Base-by-base conservation (phyloP, 2,329 filamentous ascomycete genomes). In the Aureobasidium lini region DNA sequence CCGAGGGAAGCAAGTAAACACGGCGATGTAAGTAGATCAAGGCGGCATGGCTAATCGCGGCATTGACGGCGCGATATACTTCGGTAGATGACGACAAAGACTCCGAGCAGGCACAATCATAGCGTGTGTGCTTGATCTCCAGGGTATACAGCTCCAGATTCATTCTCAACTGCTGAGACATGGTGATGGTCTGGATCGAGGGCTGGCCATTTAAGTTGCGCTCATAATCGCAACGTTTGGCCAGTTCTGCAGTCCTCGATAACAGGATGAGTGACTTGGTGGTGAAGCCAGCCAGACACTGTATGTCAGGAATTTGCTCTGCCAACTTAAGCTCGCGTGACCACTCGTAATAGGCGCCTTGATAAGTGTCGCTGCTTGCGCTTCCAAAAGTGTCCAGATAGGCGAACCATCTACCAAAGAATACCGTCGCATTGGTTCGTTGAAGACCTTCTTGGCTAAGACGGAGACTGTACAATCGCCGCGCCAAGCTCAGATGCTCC, bases 341-440 rank as follows among this genome's bases (percentile, higher is more conserved):
- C 59, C 59, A 60, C 3, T 47, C 59, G 13, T 60, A 46, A 6
- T 42, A 48, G 8, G 47, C 42, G 11, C 59, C 59, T 36, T 54
- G 42, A 29, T 60, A 60, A 6, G 49, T 49, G n/a, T 60, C 77
- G n/a, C 87, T 88, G 59, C 76, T 86, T 28, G 94, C 77, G 43
- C 84, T 85, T 29, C 89, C 90, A 59, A 94, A 76, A 1, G 93
- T 84, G 67, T 94, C 89, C 23, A 95, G 79, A 71, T 94, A 94
- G 1, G 87, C 87, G 64, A 94, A 87, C 90, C 90, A 95, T 61
- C 88, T 84, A 65, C 84, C 86, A 10, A 94, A 79, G 68, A 95
- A 94, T 57, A 87, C 86, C 54, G 85, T 80, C 57, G 89, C 78
- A 68, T 83, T 77, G 67, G 65, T 15, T 80, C 80, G 8, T 87